A percentile compares a stretch with the other conserved stretches of the same genome.
Evolutionary conservation across 257 asterid genomes (phyloP).

Genomic region (Craterostigma plantagineum): DNA sequence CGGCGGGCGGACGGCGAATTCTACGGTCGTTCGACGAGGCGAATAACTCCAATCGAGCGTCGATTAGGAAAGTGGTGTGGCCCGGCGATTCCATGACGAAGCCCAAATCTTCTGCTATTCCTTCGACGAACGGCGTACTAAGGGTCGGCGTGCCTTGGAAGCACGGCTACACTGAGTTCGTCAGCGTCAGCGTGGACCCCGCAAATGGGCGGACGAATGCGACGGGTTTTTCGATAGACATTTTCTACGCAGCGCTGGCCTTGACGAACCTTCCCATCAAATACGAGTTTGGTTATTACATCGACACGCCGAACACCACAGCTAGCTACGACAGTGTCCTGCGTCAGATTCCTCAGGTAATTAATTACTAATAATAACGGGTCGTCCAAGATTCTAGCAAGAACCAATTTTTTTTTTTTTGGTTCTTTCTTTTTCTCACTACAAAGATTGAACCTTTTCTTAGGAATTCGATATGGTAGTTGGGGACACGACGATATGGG

Average conservation of each 20-base stretch:
- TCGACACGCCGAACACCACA: conserved; percentile 5
- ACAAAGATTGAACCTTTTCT: no score
- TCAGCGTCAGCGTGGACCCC: conserved; percentile 9
- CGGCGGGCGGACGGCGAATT: conserved; percentile 15
- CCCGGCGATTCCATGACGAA: conserved; percentile 24
- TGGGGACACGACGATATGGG: conserved; percentile 33
- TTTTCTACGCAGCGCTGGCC: conserved; percentile 13
- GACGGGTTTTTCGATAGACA: conserved; percentile 20
- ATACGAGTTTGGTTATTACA: conserved; percentile 8
- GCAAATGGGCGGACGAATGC: conserved; percentile 4
- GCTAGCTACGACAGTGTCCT: conserved; percentile 9
- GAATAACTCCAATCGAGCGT: no score
- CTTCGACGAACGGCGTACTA: conserved; percentile 10
- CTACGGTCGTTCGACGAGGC: no score
- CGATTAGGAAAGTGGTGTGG: conserved; percentile 19
- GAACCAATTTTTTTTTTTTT: not conserved
- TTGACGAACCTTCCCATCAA: conserved; percentile 9
- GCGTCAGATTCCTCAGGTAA: conserved; percentile 11
- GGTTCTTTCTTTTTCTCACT: no score
- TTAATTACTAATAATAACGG: no score
- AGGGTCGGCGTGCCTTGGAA: conserved; percentile 23
- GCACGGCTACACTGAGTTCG: conserved; percentile 21
- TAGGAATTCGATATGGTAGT: conserved; percentile 24
- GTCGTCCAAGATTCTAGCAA: not conserved
- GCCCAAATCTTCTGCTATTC: conserved; percentile 26